phyloP scores from a whole-genome alignment of 768 basidiomycete species.

The Psilocybe sp. region DNA sequence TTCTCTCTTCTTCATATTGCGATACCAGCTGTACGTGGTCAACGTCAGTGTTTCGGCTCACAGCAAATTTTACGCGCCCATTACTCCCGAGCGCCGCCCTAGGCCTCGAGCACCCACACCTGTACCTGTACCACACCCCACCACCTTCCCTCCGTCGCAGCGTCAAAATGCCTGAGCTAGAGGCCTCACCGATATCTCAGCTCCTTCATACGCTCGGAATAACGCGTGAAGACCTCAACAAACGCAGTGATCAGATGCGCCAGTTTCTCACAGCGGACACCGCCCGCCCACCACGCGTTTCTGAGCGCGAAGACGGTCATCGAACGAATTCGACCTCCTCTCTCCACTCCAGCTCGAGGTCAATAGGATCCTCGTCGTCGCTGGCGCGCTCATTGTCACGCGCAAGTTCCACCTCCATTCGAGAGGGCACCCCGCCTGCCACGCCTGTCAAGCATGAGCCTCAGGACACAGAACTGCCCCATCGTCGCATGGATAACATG shows the following conservation, averaged over 20 bases:
- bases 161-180: constrained; percentile 36
- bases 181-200: constrained; percentile 68
- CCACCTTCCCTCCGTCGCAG: constrained; percentile 4
- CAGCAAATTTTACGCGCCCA: constrained; percentile 9
- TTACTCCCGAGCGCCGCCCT: constrained; percentile 2
- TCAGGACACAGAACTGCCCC: constrained; percentile 43
- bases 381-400: constrained; percentile 43
- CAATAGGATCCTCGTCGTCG: constrained; percentile 30
- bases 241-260: constrained; percentile 78
- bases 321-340: constrained; percentile 33
- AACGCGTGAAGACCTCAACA: constrained; percentile 70
- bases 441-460: constrained; percentile 69
- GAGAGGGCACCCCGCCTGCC: constrained; percentile 53
- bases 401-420: constrained; percentile 45
- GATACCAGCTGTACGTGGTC: neutral
- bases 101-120: constrained; percentile 9
- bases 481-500: constrained; percentile 71
- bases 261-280: constrained; percentile 65
- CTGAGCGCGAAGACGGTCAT: constrained; percentile 31
- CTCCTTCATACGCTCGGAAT: constrained; percentile 70
- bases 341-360: constrained; percentile 32
- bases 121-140: constrained; percentile 14
- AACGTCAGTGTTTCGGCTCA: neutral
- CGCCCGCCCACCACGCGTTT: constrained; percentile 42
- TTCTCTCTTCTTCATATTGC: constrained; percentile 8